Conservation (phyloP, 2,329 filamentous ascomycete genomes). For the Fusarium avenaceum region DNA sequence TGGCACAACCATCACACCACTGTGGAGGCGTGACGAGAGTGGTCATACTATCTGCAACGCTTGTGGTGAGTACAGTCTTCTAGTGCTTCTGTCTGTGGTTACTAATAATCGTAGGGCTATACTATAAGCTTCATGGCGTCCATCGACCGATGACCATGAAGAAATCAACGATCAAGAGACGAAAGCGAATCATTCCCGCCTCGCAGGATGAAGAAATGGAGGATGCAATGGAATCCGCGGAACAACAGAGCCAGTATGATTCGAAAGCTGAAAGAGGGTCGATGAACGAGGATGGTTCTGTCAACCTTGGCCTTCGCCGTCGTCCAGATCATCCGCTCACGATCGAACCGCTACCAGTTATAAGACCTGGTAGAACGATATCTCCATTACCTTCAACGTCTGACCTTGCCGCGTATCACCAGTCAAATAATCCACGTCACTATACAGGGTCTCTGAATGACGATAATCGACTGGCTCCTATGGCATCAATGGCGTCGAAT, state of each 20-base stretch:
- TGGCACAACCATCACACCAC: constrained; percentile 92
- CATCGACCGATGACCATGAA: constrained; percentile 99
- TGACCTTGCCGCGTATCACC: constrained; percentile 67
- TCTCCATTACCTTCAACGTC: constrained; percentile 59
- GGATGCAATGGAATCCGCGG: constrained; percentile 63
- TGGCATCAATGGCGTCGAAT: constrained; percentile 61
- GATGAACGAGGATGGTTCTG: constrained; percentile 73
- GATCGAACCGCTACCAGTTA: constrained; percentile 62
- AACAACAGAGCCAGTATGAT: constrained; percentile 55
- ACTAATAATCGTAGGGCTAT: constrained; percentile 73
- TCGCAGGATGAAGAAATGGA: constrained; percentile 65
- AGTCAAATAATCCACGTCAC: constrained; percentile 57
- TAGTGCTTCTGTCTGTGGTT: constrained; percentile 2
- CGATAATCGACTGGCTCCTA: constrained; percentile 71
- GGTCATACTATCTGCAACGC: constrained; percentile 99
- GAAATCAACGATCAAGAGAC: constrained; percentile 94
- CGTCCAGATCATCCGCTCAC: constrained; percentile 61
- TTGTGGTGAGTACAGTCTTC: constrained; percentile 76
- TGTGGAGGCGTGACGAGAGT: constrained; percentile 94
- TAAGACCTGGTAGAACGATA: constrained; percentile 59
- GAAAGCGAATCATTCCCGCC: constrained; percentile 93
- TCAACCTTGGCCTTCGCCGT: constrained; percentile 71
- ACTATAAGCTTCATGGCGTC: constrained; percentile 94
- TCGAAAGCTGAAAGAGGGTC: constrained; percentile 65
- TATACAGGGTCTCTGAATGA: constrained; percentile 61